Percentiles rank a stretch among this genome's conserved stretches.
Evolutionary conservation across 345 rosid species (phyloP).

Genomic region (Bretschneidera sinensis): DNA sequence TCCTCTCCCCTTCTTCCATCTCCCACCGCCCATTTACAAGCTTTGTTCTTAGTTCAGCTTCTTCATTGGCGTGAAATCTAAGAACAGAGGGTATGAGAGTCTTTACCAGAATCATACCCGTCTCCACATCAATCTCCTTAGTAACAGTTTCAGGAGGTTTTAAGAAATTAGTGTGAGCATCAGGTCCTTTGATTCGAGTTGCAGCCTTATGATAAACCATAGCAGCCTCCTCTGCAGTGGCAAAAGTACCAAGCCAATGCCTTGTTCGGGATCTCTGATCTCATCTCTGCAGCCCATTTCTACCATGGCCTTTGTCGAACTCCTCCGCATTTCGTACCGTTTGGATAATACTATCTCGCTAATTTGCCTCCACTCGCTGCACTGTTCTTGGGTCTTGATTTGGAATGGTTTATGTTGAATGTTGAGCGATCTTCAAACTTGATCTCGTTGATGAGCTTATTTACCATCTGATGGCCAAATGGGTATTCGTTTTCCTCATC

Average conservation of each 20-base stretch:
- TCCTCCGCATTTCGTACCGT: no score
- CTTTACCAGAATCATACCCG: constrained; percentile 43
- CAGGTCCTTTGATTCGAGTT: no score
- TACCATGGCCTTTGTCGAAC: no score
- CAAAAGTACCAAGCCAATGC: constrained; percentile 62
- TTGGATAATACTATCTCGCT: no score
- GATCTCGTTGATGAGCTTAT: constrained; percentile 54
- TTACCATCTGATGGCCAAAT: constrained; percentile 32
- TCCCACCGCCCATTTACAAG: no score
- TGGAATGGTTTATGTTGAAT: not conserved
- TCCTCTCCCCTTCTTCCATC: no score
- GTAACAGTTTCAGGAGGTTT: no score
- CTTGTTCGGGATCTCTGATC: constrained; percentile 54
- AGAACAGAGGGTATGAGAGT: constrained; percentile 67
- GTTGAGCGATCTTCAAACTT: constrained; percentile 28
- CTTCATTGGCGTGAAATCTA: no score
- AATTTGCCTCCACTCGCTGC: not conserved
- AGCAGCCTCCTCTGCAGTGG: constrained; percentile 81
- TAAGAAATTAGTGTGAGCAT: no score
- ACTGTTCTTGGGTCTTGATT: constrained; percentile 4
- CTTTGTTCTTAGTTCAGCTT: constrained; percentile 28
- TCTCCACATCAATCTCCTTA: constrained; percentile 25
- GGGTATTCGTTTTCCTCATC: constrained; percentile 34
- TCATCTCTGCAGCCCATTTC: constrained; percentile 79
- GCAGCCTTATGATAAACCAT: constrained; percentile 65